Base-by-base conservation (phyloP, 352 stramenopile genomes). In the Globisporangium recalcitrans region DNA sequence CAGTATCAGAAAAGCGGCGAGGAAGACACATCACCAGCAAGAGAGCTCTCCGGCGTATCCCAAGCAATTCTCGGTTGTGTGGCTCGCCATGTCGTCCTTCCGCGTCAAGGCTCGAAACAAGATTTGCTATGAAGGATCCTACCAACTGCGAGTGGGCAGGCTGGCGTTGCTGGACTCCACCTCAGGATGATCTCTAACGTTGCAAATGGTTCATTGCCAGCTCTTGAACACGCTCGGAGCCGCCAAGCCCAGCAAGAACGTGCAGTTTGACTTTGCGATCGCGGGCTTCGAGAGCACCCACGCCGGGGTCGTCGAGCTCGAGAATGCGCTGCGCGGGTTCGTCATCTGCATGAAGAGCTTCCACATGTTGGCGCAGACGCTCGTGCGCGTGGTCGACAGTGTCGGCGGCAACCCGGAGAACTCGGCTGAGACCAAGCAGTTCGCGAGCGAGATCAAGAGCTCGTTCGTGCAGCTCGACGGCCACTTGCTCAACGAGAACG, bases 21-120 rank as follows among this genome's bases (percentile, higher is more conserved):
- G 14, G 13, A 14, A 57, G 51, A 21, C 19, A 57, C 51, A 11
- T 44, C 29, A 57, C 1, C 29, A 42, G n/a, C 51, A 4, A 44
- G n/a, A 55, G 21, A 29, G 29, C 3, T 32, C 24, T 46, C 21
- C 38, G 7, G 19, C 5, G n/a, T 21, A 7, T 8, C 36, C 54
- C 54, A 29, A 26, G 14, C 38, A 22, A 22, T 5, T 4, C 36
- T 51, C 29, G 46, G 31, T 32, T 29, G 42, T 14, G 21, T 27
- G 14, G n/a, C 26, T 11, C 7, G 46, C 55, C 56, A 93, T 93
- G 84, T 93, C 84, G 52, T 91, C 82, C 22, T 49, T 90, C 24
- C 82, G 84, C 47, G 77, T 93, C 38, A 73, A 80, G 34, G 81
- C 79, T 56, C 84, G 87, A 53, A 93, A 93, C 72, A 91, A 93